phyloP scores from a whole-genome alignment of 495 filamentous ascomycete species.

The Aspergillus homomorphus region DNA sequence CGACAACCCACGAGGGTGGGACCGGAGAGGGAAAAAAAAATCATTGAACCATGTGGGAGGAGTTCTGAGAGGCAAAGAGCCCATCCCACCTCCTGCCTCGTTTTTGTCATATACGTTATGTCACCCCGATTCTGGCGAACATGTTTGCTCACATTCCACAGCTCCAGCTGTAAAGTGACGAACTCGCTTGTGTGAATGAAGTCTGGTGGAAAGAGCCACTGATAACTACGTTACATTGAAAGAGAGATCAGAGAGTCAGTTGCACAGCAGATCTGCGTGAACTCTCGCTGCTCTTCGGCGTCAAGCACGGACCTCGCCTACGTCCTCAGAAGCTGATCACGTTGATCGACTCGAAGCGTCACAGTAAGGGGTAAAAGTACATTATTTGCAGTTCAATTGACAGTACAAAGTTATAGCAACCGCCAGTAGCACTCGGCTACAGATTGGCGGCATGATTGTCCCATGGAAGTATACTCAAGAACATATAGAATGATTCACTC shows the following conservation, averaged over 20 bases:
- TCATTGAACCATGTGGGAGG: not conserved
- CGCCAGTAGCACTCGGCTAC: not conserved
- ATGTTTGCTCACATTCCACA: constrained; percentile 10
- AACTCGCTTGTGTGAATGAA: not conserved
- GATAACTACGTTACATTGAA: not conserved
- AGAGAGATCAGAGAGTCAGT: not conserved
- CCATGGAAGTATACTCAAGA: constrained; percentile 7
- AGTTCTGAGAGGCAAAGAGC: not conserved
- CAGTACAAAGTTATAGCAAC: constrained; percentile 10
- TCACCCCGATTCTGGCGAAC: not conserved
- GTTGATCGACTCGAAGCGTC: not conserved
- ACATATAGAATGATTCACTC: not conserved
- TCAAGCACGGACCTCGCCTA: not conserved
- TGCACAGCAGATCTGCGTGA: not conserved
- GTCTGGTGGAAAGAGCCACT: not conserved
- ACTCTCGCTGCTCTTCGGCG: not conserved
- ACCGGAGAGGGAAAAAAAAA: not conserved
- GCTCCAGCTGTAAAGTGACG: not conserved
- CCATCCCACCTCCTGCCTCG: not conserved
- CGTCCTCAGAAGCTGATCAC: not conserved
- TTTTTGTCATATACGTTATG: constrained; percentile 1
- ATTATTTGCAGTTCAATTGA: constrained; percentile 2
- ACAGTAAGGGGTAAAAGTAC: not conserved
- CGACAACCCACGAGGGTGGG: not conserved
- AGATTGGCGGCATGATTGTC: constrained; percentile 4